A percentile compares a stretch with the other conserved stretches of the same genome.
phyloP scores from a whole-genome alignment of 371 early-diverging fungal species.

The Conidiobolus incongruus region DNA sequence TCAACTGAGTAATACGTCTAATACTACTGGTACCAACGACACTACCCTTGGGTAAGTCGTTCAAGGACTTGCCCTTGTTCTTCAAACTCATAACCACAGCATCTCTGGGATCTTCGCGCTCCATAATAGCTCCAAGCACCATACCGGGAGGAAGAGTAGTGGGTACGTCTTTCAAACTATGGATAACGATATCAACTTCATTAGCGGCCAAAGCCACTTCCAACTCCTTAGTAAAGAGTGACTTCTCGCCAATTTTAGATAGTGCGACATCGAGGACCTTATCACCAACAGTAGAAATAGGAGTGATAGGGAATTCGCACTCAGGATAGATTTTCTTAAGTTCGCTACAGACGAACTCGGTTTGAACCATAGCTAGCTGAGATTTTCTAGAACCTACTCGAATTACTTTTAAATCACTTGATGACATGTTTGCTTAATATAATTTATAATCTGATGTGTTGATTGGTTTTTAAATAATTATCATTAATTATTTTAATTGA shows the following conservation, averaged over 20 bases:
- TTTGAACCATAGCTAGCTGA: slow-evolving; percentile 75
- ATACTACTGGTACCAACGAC: slow-evolving; percentile 84
- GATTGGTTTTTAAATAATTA: no score
- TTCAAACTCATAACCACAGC: slow-evolving; percentile 45
- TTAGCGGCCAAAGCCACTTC: slow-evolving; percentile 53
- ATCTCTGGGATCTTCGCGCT: slow-evolving; percentile 76
- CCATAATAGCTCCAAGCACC: slow-evolving; percentile 56
- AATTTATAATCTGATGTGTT: no score
- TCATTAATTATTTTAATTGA: no score
- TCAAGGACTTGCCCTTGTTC: slow-evolving; percentile 10
- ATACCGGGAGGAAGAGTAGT: slow-evolving; percentile 72
- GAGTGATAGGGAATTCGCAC: slow-evolving; percentile 25
- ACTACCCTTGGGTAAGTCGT: slow-evolving; percentile 46
- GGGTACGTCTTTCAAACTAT: slow-evolving; percentile 86
- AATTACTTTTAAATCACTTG: no score
- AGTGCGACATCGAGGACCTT: slow-evolving; percentile 64
- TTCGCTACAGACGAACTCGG: slow-evolving; percentile 37
- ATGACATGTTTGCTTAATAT: no score
- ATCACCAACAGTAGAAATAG: slow-evolving; percentile 78
- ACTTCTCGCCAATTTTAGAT: slow-evolving; percentile 77
- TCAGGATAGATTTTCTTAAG: slow-evolving; percentile 25
- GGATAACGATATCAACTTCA: slow-evolving; percentile 70
- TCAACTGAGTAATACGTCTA: slow-evolving; percentile 74
- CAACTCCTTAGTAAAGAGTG: slow-evolving; percentile 86
- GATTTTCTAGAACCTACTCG: slow-evolving; percentile 73